Evolutionary conservation across 257 asterid species (phyloP).

Genomic region (Primulina eburnea): DNA sequence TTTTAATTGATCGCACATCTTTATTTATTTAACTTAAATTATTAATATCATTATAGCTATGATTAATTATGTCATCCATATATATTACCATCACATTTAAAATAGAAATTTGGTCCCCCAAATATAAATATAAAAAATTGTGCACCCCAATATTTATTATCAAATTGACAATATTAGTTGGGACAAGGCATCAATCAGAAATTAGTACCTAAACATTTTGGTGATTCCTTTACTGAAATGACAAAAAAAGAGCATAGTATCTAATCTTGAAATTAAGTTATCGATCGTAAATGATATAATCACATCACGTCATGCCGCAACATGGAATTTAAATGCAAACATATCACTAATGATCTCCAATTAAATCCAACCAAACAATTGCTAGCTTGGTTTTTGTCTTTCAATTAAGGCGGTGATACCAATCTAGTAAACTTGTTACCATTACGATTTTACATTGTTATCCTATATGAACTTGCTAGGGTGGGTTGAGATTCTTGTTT

Average conservation of each 20-base stretch:
- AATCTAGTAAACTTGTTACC: background rate
- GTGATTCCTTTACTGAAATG: constrained; percentile 21
- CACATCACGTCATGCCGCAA: background rate
- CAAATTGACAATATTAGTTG: background rate
- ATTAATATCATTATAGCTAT: too few relatives aligned
- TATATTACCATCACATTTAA: too few relatives aligned
- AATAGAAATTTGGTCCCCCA: too few relatives aligned
- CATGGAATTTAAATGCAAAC: background rate
- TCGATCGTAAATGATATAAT: background rate
- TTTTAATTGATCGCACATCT: too few relatives aligned
- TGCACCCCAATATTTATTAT: too few relatives aligned
- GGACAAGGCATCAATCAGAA: constrained; percentile 20
- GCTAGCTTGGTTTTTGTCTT: background rate
- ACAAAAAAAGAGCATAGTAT: constrained; percentile 11
- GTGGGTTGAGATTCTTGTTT: too few relatives aligned
- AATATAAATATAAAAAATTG: too few relatives aligned
- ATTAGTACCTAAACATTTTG: background rate
- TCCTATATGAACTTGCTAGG: too few relatives aligned
- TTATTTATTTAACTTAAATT: too few relatives aligned
- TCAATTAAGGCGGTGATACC: background rate
- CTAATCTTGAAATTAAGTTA: background rate
- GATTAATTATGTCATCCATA: too few relatives aligned
- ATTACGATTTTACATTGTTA: background rate
- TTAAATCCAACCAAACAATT: background rate
- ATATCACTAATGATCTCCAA: background rate